Percentiles rank a stretch among this genome's conserved stretches.
Evolutionary conservation across 1,284 basidiomycete genomes (phyloP).

Genomic region (Sutorius eximius): DNA sequence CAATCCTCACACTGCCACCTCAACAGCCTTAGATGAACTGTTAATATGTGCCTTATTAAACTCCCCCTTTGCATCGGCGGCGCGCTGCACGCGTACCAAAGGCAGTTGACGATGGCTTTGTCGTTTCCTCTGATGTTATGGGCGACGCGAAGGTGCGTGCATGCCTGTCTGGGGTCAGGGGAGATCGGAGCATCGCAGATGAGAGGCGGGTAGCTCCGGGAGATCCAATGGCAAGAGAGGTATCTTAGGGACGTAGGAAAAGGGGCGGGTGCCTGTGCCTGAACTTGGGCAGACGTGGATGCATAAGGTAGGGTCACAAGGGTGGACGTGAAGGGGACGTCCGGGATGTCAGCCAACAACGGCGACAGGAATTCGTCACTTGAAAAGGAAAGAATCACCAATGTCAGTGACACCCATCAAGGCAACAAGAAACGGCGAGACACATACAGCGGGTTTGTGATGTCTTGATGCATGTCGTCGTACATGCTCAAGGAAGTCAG

Average conservation of each 20-base stretch:
- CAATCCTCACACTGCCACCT: constrained; percentile 19
- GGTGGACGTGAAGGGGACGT: background rate
- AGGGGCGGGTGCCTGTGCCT: background rate
- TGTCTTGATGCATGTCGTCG: background rate
- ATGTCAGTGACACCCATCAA: background rate
- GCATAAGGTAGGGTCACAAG: background rate
- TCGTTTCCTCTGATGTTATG: constrained; percentile 23
- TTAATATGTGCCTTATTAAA: constrained; percentile 17
- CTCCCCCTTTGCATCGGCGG: constrained; percentile 25
- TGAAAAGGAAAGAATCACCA: background rate
- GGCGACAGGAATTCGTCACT: constrained; percentile 22
- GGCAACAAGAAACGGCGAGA: background rate
- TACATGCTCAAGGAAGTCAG: background rate
- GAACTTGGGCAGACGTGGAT: background rate
- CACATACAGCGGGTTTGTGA: constrained; percentile 14
- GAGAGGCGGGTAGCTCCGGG: background rate
- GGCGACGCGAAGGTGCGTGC: constrained; percentile 15
- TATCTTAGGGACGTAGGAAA: background rate
- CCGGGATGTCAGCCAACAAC: constrained; percentile 2
- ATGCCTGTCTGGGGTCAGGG: constrained; percentile 8
- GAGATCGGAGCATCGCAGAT: constrained; percentile 13
- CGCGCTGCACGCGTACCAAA: constrained; percentile 12
- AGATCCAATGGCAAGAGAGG: constrained; percentile 15
- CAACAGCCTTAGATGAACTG: constrained; percentile 21
- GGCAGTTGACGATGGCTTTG: constrained; percentile 7